Percentiles rank a stretch among this genome's conserved stretches.
Conservation (phyloP, 306 rosid species). For the Pachyrhizus erosus region DNA sequence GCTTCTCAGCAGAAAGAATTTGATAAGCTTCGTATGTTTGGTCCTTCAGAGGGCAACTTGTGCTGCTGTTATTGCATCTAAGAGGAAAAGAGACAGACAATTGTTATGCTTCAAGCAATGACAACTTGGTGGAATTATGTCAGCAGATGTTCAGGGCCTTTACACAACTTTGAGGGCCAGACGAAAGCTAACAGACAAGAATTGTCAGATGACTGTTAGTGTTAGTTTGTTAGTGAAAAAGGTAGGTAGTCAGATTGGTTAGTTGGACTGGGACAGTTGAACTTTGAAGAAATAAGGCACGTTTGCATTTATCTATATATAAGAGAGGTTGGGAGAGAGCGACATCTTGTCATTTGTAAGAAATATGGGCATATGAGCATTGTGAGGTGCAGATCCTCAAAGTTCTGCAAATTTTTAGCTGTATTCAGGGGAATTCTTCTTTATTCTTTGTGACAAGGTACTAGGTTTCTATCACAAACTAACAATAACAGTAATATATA, state of each 20-base stretch:
- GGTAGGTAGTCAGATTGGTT: not conserved
- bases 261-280: not conserved
- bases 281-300: not conserved
- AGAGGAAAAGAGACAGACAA: not conserved
- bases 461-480: not conserved
- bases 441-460: not conserved
- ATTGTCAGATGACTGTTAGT: not conserved
- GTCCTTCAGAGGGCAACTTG: not conserved
- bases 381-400: not conserved
- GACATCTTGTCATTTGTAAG: not conserved
- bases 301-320: not conserved
- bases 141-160: not conserved
- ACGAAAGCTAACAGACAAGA: not conserved
- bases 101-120: not conserved
- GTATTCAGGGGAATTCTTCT: not conserved
- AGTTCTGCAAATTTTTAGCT: not conserved
- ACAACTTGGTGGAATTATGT: not conserved
- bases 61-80: not conserved
- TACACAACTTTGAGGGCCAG: not conserved
- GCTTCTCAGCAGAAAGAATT: not conserved
- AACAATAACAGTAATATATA: conserved; percentile 20
- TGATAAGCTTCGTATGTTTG: not conserved
- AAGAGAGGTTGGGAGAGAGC: not conserved
- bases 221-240: not conserved
- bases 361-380: not conserved